A percentile compares a stretch with the other conserved stretches of the same genome.
Evolutionary conservation across 2,329 filamentous ascomycete genomes (phyloP).

Genomic region (Fusarium anthophilum): DNA sequence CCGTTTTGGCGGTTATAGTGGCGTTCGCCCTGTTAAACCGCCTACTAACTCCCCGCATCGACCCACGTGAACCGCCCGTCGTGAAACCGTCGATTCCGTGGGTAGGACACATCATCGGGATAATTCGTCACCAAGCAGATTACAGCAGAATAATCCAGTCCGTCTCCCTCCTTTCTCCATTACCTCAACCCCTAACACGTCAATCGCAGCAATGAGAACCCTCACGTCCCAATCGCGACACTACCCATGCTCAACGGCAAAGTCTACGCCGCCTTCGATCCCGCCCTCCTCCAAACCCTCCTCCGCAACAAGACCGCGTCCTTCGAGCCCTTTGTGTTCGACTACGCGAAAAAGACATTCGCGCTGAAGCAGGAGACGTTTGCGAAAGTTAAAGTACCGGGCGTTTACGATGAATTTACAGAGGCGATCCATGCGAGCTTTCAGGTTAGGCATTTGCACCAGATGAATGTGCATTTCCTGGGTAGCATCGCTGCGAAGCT

Average conservation of each 20-base stretch:
- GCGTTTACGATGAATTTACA: constrained; percentile 40
- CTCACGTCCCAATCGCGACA: constrained; percentile 50
- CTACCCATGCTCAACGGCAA: constrained; percentile 55
- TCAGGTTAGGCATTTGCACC: constrained; percentile 47
- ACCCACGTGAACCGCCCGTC: constrained; percentile 54
- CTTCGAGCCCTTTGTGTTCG: constrained; percentile 53
- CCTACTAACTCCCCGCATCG: constrained; percentile 32
- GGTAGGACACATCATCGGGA: constrained; percentile 57
- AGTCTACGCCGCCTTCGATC: constrained; percentile 56
- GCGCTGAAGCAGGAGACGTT: constrained; percentile 46
- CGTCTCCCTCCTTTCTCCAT: neutral
- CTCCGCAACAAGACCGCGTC: constrained; percentile 53
- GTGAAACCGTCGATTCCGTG: constrained; percentile 53
- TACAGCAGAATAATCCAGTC: constrained; percentile 53
- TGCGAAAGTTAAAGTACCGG: constrained; percentile 28
- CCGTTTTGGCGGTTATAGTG: constrained; percentile 12
- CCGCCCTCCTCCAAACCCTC: constrained; percentile 50
- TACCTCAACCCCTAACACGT: neutral
- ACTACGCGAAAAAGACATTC: constrained; percentile 51
- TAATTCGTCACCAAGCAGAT: constrained; percentile 49
- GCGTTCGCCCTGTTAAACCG: constrained; percentile 25
- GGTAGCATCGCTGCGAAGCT: constrained; percentile 20
- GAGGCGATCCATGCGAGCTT: constrained; percentile 48
- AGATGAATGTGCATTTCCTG: constrained; percentile 36
- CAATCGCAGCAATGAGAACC: constrained; percentile 36